These are phyloP conservation scores for Candolleomyces efflorescens DNA, from an alignment of 768 basidiomycete species.

Conservation along the genomic window DNA sequence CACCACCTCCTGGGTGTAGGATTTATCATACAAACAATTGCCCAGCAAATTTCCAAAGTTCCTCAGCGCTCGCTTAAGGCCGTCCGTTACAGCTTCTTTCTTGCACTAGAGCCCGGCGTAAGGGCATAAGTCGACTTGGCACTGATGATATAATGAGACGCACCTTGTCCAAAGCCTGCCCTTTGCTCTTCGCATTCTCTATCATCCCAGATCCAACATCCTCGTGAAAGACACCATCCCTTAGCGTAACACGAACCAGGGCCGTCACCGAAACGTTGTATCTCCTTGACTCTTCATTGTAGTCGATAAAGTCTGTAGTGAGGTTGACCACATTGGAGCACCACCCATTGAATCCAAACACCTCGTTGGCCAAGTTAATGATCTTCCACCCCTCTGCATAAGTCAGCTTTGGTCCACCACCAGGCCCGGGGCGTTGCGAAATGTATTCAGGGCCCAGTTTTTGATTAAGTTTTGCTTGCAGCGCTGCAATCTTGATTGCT, in stretches of 20 bases:
- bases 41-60: conserved; percentile 95
- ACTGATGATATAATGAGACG: conserved; percentile 15
- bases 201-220: conserved; percentile 89
- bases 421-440: conserved; percentile 83
- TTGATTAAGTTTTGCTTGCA: conserved; percentile 81
- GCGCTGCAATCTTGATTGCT: conserved; percentile 57
- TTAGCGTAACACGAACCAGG: conserved; percentile 79
- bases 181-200: conserved; percentile 86
- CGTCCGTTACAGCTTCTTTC: conserved; percentile 98
- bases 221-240: conserved; percentile 88
- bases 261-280: conserved; percentile 79
- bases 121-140: background rate
- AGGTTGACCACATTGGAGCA: conserved; percentile 74
- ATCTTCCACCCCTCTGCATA: conserved; percentile 98
- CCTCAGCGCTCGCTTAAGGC: conserved; percentile 82
- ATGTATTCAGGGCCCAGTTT: conserved; percentile 95
- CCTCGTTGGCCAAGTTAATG: conserved; percentile 96
- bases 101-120: conserved; percentile 62
- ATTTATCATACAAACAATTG: conserved; percentile 96
- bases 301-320: conserved; percentile 77
- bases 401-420: conserved; percentile 81
- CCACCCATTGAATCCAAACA: conserved; percentile 98
- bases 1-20: conserved; percentile 75
- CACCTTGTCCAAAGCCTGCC: conserved; percentile 87
- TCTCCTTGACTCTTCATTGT: conserved; percentile 57